Conservation (phyloP, 768 basidiomycete species). For the Bullera alba region DNA sequence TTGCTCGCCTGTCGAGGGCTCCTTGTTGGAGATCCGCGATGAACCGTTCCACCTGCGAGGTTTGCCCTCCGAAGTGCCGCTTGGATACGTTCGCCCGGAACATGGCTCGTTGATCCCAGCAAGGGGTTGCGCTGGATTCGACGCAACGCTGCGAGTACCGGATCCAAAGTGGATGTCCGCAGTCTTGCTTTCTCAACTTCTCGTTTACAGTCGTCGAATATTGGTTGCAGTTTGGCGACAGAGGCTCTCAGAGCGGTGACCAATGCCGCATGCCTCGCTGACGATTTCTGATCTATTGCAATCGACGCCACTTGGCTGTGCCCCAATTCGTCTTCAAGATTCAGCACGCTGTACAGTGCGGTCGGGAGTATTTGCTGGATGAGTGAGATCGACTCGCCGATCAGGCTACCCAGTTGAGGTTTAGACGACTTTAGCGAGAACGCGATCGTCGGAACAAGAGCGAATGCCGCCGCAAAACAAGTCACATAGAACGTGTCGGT, state of each 20-base stretch:
- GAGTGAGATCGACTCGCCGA: slow-evolving; percentile 9
- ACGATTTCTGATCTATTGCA: not conserved
- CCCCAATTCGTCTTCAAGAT: not conserved
- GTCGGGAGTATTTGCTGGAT: slow-evolving; percentile 20
- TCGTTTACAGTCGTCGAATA: slow-evolving; percentile 1
- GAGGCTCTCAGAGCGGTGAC: not conserved
- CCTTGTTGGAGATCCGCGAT: too few relatives aligned
- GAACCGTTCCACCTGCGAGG: too few relatives aligned
- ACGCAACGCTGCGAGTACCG: slow-evolving; percentile 14
- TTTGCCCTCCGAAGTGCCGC: slow-evolving; percentile 16
- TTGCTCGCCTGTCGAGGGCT: too few relatives aligned
- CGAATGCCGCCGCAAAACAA: slow-evolving; percentile 30
- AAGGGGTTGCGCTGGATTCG: slow-evolving; percentile 30
- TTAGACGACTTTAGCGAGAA: slow-evolving; percentile 15
- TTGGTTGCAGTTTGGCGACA: slow-evolving; percentile 2
- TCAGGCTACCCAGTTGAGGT: slow-evolving; percentile 12
- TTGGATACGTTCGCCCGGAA: slow-evolving; percentile 32
- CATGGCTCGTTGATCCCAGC: slow-evolving; percentile 30
- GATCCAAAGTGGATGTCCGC: slow-evolving; percentile 1
- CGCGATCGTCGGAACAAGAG: slow-evolving; percentile 18
- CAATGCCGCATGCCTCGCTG: not conserved
- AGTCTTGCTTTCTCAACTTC: slow-evolving; percentile 6
- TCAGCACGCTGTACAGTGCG: slow-evolving; percentile 13
- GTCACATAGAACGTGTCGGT: slow-evolving; percentile 25
- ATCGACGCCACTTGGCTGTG: not conserved